These are phyloP conservation scores for Paulownia fortunei DNA, from an alignment of 257 asterid species.

Conservation along the genomic window DNA sequence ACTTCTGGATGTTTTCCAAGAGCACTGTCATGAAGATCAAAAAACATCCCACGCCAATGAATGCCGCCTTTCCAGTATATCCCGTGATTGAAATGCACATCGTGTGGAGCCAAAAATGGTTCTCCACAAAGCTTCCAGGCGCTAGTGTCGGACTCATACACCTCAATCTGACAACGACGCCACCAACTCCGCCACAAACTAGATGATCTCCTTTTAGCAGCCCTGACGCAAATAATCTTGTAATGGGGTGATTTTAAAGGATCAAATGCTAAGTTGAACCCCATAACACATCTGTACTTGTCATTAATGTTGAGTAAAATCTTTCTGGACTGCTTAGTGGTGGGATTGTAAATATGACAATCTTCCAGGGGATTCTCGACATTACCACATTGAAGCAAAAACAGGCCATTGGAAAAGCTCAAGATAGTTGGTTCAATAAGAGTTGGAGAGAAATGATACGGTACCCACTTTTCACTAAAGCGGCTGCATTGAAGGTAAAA, in stretches of 20 bases:
- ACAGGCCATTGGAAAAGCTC: slow-evolving; percentile 47
- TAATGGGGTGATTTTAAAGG: slow-evolving; percentile 37
- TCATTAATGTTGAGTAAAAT: slow-evolving; percentile 15
- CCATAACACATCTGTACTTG: slow-evolving; percentile 11
- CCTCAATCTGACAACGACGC: slow-evolving; percentile 41
- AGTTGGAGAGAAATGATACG: slow-evolving; percentile 31
- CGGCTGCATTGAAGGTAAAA: slow-evolving; percentile 28
- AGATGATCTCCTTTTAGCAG: slow-evolving; percentile 23
- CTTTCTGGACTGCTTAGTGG: slow-evolving; percentile 39
- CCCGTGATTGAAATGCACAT: slow-evolving; percentile 33
- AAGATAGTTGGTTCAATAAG: slow-evolving; percentile 31
- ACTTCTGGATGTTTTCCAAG: slow-evolving; percentile 36
- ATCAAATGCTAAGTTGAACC: slow-evolving; percentile 43
- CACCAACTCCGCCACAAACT: slow-evolving; percentile 25
- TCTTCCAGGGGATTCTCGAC: slow-evolving; percentile 20
- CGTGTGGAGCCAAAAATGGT: slow-evolving; percentile 30
- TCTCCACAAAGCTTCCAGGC: slow-evolving; percentile 40
- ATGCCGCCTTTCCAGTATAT: slow-evolving; percentile 38
- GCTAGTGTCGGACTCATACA: slow-evolving; percentile 34
- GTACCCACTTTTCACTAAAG: slow-evolving; percentile 15
- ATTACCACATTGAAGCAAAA: slow-evolving; percentile 36
- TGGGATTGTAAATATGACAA: slow-evolving; percentile 43
- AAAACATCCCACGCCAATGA: slow-evolving; percentile 42
- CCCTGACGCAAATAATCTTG: slow-evolving; percentile 40
- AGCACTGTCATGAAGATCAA: slow-evolving; percentile 22